Base-by-base conservation (phyloP, 345 rosid species). In the Dimocarpus longan region DNA sequence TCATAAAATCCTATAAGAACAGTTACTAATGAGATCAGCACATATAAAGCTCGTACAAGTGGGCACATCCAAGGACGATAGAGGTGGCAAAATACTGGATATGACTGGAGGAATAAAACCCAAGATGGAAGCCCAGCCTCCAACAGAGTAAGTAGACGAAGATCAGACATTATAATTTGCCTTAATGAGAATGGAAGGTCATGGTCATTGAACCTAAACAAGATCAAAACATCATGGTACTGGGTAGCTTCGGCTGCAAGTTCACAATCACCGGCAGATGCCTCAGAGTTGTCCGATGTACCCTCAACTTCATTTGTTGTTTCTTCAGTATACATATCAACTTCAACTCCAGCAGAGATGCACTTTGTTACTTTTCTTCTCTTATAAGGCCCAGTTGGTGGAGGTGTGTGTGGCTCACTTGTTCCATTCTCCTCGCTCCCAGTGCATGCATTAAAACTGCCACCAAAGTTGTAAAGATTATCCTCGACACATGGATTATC, bases 31-130 rank as follows among this genome's bases (percentile, higher is more conserved):
- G 98, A 97, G 39, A 97, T 81, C 43, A 89, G 26, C 81, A 97
- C 96, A 43, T 97, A 94, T 43, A 97, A 79, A 77, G 95, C 92
- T 86, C 99, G 89, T 39, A 93, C 99, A 12, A 97, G 82, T 69
- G 93, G 98, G 83, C 98, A 94, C 98, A 97, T 97, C 99, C 99
- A 97, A 1, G 98, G 99, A 66, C 98, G 92, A 80, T 97, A 97
- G 26, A 93, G 85, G 86, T 94, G 95, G 80, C 97, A 89, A 77
- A 97, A 91, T 5, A 90, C 97, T 6, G 98, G 98, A 85, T 94
- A 97, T 70, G 99, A 97, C 79, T 97, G 98, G 67, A 97, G 97
- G 80, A 97, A 97, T 82, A 97, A 77, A 69, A 93, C 98, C 99
- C 99, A 97, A 24, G 99, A 92, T 59, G 99, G 98, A 78, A 97